These are phyloP conservation scores for Ascochyta fabae DNA, from an alignment of 2,329 filamentous ascomycete genomes.

Conservation along the genomic window DNA sequence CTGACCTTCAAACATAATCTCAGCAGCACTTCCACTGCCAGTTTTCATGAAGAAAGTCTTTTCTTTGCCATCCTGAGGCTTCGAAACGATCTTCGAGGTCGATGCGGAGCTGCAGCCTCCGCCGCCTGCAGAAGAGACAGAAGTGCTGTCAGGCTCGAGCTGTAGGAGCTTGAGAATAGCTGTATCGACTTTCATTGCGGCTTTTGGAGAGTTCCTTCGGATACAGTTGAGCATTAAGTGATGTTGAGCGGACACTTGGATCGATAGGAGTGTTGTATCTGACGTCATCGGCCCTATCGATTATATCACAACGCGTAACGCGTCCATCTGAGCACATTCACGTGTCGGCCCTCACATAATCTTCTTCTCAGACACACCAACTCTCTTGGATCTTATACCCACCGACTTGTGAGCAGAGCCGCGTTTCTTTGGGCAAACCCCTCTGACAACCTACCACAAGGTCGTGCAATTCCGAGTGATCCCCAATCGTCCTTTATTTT, in stretches of 20 bases:
- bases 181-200: slow-evolving; percentile 63
- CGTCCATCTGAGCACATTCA: neutral
- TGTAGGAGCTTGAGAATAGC: slow-evolving; percentile 67
- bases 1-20: slow-evolving; percentile 72
- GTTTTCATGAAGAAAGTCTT: slow-evolving; percentile 76
- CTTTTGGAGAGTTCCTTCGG: slow-evolving; percentile 1
- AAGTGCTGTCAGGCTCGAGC: slow-evolving; percentile 62
- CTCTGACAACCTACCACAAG: no score
- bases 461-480: no score
- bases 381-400: no score
- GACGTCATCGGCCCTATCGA: slow-evolving; percentile 4
- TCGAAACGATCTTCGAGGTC: slow-evolving; percentile 65
- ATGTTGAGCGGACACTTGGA: neutral
- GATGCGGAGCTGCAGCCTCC: slow-evolving; percentile 70
- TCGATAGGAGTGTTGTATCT: neutral
- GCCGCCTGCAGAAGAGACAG: slow-evolving; percentile 66
- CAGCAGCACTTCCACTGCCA: slow-evolving; percentile 64
- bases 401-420: no score
- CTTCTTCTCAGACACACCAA: no score
- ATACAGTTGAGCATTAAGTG: neutral
- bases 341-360: no score
- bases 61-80: slow-evolving; percentile 56
- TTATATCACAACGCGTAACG: neutral
- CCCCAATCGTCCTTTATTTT: no score
- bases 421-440: no score